Evolutionary conservation across 345 rosid genomes (phyloP).

Genomic region (Salix caprea): DNA sequence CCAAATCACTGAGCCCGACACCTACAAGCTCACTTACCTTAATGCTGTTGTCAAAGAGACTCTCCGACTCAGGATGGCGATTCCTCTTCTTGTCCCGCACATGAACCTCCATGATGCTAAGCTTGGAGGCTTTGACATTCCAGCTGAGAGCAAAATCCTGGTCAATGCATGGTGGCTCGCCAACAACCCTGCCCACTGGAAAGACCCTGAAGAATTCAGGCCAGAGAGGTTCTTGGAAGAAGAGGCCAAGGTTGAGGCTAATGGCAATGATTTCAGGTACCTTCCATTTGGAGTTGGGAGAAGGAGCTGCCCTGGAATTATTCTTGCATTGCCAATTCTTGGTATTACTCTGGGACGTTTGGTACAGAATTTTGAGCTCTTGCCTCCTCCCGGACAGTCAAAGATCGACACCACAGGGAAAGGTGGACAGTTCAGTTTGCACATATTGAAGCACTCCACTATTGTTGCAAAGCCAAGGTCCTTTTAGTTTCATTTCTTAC

Average conservation of each 20-base stretch:
- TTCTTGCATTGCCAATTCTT: slow-evolving; percentile 86
- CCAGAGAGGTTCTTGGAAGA: slow-evolving; percentile 97
- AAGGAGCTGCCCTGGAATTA: slow-evolving; percentile 97
- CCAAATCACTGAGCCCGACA: slow-evolving; percentile 86
- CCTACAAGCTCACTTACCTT: slow-evolving; percentile 71
- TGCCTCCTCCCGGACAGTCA: slow-evolving; percentile 85
- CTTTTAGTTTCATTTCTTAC: not conserved
- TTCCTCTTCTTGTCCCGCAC: slow-evolving; percentile 96
- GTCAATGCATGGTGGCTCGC: slow-evolving; percentile 99
- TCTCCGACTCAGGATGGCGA: slow-evolving; percentile 85
- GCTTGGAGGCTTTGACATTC: slow-evolving; percentile 77
- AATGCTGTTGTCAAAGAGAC: slow-evolving; percentile 95
- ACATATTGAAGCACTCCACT: slow-evolving; percentile 85
- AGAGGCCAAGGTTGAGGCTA: slow-evolving; percentile 89
- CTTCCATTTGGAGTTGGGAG: slow-evolving; percentile 98
- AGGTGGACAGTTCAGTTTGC: slow-evolving; percentile 97
- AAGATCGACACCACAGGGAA: slow-evolving; percentile 80
- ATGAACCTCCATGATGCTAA: slow-evolving; percentile 95
- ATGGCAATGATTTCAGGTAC: slow-evolving; percentile 85
- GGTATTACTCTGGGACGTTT: slow-evolving; percentile 83
- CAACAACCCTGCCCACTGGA: slow-evolving; percentile 85
- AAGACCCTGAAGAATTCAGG: slow-evolving; percentile 82
- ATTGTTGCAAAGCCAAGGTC: slow-evolving; percentile 83
- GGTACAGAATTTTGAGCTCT: slow-evolving; percentile 93
- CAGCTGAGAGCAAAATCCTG: slow-evolving; percentile 92